Conservation (phyloP, 177 flowering plant species). For the Vitis hybrid region DNA sequence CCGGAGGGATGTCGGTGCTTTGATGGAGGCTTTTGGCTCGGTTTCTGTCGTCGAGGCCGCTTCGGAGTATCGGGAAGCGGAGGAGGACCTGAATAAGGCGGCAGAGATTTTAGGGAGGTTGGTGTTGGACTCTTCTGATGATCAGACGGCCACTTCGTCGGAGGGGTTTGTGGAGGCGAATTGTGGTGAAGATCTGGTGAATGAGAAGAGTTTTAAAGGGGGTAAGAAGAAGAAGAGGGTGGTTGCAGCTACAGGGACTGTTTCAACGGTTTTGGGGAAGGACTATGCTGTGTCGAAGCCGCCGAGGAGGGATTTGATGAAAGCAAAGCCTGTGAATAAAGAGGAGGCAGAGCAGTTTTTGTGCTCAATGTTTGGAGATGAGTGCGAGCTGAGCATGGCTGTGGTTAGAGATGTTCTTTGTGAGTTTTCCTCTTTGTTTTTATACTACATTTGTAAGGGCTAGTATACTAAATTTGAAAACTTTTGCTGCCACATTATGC, state of each 20-base stretch:
- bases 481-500: background rate
- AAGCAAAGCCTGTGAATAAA: conserved; percentile 23
- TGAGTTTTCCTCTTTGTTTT: conserved; percentile 34
- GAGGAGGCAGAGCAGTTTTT: conserved; percentile 74
- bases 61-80: conserved; percentile 40
- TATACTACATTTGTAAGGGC: background rate
- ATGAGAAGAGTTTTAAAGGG: conserved; percentile 26
- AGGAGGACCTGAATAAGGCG: conserved; percentile 47
- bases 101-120: conserved; percentile 42
- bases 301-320: conserved; percentile 20
- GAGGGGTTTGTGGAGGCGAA: conserved; percentile 33
- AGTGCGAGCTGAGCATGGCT: conserved; percentile 61
- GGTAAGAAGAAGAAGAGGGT: conserved; percentile 44
- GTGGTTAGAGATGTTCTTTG: conserved; percentile 81
- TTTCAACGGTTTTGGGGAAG: conserved; percentile 70
- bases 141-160: conserved; percentile 24
- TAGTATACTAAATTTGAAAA: background rate
- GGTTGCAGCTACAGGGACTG: conserved; percentile 68
- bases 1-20: conserved; percentile 12
- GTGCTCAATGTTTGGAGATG: conserved; percentile 77
- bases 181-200: conserved; percentile 12
- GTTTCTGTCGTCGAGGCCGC: conserved; percentile 40
- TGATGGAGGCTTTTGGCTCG: conserved; percentile 48
- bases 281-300: conserved; percentile 43
- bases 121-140: conserved; percentile 9